Base-by-base conservation (phyloP, 495 filamentous ascomycete genomes). In the Thermochaetoides thermophila region DNA sequence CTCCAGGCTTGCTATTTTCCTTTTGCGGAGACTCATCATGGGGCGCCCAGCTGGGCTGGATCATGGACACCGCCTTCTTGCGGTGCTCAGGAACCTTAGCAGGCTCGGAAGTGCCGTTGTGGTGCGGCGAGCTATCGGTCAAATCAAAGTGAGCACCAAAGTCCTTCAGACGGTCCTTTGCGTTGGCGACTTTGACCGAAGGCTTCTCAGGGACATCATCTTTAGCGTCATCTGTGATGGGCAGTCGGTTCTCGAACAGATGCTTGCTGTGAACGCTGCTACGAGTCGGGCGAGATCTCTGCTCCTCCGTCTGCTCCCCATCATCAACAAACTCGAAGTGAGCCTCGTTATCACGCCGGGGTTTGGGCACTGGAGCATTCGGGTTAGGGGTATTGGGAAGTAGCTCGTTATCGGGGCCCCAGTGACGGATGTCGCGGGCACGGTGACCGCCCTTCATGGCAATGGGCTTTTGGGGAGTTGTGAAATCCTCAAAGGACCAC, bases 401-500 rank as follows among this genome's bases (percentile, higher is more conserved):
- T 33, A 72, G 62, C 34, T 79, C 74, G 27, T 76, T 64, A 18
- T 78, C 84, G 42, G 64, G 73, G 56, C 74, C 78, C 52, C 76
- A 92, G 47, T 85, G 75, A 29, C 73, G 68, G 17, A 63, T 63
- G 36, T 73, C 66, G 18, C 68, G 63, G 8, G 63, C 58, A 13
- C 62, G 58, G 37, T 49, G 35, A 11, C 72, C 44, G 3, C 50
- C 44, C 29, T 63, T 63, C 25, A 37, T 46, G 4, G 60, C 55
- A 18, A 56, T 47, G 16, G 61, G 41, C 57, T 91, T 93, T 41
- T 76, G 64, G 0, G 89, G 86, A 3, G 85, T 87, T 13, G 58
- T 56, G 45, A 87, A 87, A 53, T 91, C 84, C 27, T 81, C 78
- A 55, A 93, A 93, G 27, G 74, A 74, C 84, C 85, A 93, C 32